Conservation (phyloP, 306 rosid genomes). For the Rosa persica region DNA sequence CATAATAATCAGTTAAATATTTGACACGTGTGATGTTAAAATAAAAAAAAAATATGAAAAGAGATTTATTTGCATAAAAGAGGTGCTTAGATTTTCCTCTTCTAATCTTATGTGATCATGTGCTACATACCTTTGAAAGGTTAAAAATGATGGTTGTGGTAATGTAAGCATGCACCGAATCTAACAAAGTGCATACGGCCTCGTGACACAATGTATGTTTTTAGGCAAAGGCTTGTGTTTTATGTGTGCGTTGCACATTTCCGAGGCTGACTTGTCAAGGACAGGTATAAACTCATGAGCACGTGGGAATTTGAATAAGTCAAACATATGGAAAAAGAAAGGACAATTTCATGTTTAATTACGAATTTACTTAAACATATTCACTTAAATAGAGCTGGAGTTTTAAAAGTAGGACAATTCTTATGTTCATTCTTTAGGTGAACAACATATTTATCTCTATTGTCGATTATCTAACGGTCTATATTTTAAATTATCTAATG, state of each 20-base stretch:
- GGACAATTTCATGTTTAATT: background rate
- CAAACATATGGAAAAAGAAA: background rate
- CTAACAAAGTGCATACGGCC: background rate
- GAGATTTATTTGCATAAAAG: background rate
- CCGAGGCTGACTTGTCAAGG: conserved; percentile 10
- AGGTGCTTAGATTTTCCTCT: background rate
- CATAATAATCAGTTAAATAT: background rate
- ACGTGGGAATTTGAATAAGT: background rate
- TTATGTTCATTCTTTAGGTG: no score
- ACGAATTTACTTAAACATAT: background rate
- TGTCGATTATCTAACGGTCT: no score
- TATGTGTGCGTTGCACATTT: conserved; percentile 16
- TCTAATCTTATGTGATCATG: background rate
- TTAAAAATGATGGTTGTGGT: background rate
- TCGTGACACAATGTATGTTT: conserved; percentile 1
- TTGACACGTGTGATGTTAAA: background rate
- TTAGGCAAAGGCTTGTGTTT: conserved; percentile 9
- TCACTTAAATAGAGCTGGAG: no score
- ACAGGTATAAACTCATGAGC: background rate
- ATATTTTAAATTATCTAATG: no score
- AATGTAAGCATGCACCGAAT: background rate
- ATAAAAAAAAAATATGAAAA: background rate
- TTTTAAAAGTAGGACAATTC: no score
- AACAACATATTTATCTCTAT: no score
- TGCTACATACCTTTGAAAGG: background rate